Evolutionary conservation across 257 asterid genomes (phyloP).

Genomic region (Salvia rosmarinus): DNA sequence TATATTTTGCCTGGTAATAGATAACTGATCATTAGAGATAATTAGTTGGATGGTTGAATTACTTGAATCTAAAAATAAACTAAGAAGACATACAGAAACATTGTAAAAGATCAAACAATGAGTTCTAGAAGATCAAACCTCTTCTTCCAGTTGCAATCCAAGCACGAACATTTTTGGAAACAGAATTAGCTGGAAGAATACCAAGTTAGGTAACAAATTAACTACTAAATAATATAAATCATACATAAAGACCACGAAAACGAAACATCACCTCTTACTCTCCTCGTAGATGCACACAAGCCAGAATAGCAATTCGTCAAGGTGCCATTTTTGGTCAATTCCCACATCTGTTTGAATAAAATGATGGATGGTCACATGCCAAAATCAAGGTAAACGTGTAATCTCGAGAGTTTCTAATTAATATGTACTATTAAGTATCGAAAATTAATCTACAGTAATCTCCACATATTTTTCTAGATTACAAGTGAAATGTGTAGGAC

Average conservation of each 20-base stretch:
- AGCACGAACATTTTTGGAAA: slow-evolving; percentile 52
- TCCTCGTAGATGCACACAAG: slow-evolving; percentile 71
- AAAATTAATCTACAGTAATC: neutral
- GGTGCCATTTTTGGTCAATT: slow-evolving; percentile 75
- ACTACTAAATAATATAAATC: neutral
- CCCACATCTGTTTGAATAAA: slow-evolving; percentile 76
- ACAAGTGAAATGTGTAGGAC: slow-evolving; percentile 34
- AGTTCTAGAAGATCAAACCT: slow-evolving; percentile 64
- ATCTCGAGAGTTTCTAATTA: slow-evolving; percentile 9
- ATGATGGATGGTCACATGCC: neutral
- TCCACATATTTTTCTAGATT: neutral
- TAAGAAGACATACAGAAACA: neutral
- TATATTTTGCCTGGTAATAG: slow-evolving; percentile 67
- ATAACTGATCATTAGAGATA: neutral
- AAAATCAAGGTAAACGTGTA: slow-evolving; percentile 5
- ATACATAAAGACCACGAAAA: neutral
- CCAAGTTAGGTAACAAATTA: slow-evolving; percentile 16
- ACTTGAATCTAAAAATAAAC: neutral
- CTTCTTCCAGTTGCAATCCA: slow-evolving; percentile 81
- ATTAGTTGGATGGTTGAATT: neutral
- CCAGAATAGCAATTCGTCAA: slow-evolving; percentile 76
- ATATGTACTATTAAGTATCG: neutral
- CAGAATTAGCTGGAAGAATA: slow-evolving; percentile 52
- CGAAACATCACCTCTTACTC: slow-evolving; percentile 51
- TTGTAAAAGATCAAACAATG: too few relatives aligned